A percentile compares a stretch with the other conserved stretches of the same genome.
phyloP scores from a whole-genome alignment of 768 basidiomycete species.

The Termitomyces sp. region DNA sequence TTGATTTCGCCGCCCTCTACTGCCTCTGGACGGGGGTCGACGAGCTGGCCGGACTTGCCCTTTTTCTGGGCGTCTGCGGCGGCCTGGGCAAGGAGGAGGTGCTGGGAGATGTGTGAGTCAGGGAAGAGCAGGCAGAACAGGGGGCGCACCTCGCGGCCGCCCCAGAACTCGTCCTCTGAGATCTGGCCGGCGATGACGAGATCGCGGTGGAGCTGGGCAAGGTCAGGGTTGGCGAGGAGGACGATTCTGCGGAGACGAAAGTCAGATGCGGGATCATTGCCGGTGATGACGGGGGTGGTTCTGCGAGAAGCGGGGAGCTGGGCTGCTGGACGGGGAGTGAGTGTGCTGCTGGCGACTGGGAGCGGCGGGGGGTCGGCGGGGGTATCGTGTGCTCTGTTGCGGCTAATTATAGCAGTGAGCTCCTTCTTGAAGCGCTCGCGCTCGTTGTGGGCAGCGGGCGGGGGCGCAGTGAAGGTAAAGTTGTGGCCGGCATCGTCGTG shows the following conservation, averaged over 20 bases:
- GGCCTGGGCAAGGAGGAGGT: slow-evolving; percentile 71
- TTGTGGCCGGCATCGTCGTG: slow-evolving; percentile 72
- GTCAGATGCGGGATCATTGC: slow-evolving; percentile 57
- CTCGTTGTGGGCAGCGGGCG: slow-evolving; percentile 58
- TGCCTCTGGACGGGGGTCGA: slow-evolving; percentile 84
- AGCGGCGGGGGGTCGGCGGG: slow-evolving; percentile 20
- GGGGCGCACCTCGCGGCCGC: slow-evolving; percentile 76
- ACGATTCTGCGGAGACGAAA: slow-evolving; percentile 77
- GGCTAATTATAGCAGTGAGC: slow-evolving; percentile 70
- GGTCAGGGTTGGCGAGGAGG: slow-evolving; percentile 69
- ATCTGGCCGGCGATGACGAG: slow-evolving; percentile 84
- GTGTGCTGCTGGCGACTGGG: slow-evolving; percentile 12
- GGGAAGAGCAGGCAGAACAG: slow-evolving; percentile 12
- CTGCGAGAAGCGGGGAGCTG: slow-evolving; percentile 59
- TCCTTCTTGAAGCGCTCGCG: slow-evolving; percentile 81
- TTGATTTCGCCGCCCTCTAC: slow-evolving; percentile 83
- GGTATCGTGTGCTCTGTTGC: slow-evolving; percentile 48
- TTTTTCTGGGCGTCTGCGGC: slow-evolving; percentile 69
- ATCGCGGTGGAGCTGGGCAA: slow-evolving; percentile 79
- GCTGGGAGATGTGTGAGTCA: slow-evolving; percentile 35
- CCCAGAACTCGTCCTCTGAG: slow-evolving; percentile 95
- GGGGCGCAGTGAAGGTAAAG: slow-evolving; percentile 75
- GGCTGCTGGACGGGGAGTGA: slow-evolving; percentile 36
- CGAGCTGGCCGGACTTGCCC: slow-evolving; percentile 81
- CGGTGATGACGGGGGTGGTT: slow-evolving; percentile 45